Base-by-base conservation (phyloP, 805 yeast species). In the Yueomyces sp. region DNA sequence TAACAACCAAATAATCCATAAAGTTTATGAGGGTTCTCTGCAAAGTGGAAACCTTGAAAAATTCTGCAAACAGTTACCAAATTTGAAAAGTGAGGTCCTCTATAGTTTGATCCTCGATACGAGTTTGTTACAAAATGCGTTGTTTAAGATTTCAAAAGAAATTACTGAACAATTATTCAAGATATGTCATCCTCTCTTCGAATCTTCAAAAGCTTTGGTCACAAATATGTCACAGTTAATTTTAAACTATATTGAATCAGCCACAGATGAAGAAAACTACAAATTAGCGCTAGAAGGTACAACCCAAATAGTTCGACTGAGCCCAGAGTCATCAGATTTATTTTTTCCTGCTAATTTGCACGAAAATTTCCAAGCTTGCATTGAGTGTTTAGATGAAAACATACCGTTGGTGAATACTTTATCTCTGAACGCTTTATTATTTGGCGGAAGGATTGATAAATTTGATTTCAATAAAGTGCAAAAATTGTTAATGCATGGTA, bases 381-480 rank as follows among this genome's bases (percentile, higher is more conserved):
- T 67, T 11, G 53, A 57, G 1, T 29, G 36, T 2, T 49, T 66
- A 33, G 69, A 67, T 45, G 54, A 63, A 8, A 56, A 65, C 37
- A 46, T 76, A 26, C 54, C 79, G 0, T 52, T 74, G 28, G 70
- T 76, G 0, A 75, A 74, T 49, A 67, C 76, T 1, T 52, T 77
- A 40, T 70, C 63, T 28, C 60, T 65, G 9, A 70, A 65, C 43
- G 58, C 70, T 2, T 67, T 65, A 41, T 28, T 64, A 1, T 5
- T 62, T 5, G 8, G 40, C 3, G 39, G 42, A 1, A n/a, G 42
- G 3, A 52, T 51, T 1, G 41, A 38, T 2, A 8, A 41, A 0
- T 49, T 54, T 40, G 46, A 53, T 27, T 30, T 53, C 36, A 40
- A 42, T 0, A 26, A 40, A 8, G 37, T 60, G 5, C 40, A 44